Evolutionary conservation across 148 eudicot genomes (phyloP).

Genomic region (Limonium bicolor): DNA sequence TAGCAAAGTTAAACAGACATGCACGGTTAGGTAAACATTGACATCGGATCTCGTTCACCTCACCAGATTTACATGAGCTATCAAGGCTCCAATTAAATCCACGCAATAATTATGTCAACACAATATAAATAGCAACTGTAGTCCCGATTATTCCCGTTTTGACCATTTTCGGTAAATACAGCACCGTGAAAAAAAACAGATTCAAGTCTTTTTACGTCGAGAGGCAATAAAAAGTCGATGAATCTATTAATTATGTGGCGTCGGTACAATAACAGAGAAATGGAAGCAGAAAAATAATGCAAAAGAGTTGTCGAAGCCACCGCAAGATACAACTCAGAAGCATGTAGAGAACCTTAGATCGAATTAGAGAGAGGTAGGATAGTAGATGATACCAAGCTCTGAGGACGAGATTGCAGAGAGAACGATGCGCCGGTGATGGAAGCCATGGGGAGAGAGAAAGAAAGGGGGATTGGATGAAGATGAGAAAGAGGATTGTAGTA

Average conservation of each 20-base stretch:
- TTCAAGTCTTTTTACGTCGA: background rate
- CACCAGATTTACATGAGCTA: too few relatives aligned
- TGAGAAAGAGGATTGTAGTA: conserved; percentile 8
- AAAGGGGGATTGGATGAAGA: conserved; percentile 11
- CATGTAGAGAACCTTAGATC: background rate
- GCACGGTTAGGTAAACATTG: too few relatives aligned
- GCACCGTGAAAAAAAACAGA: background rate
- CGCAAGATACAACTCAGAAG: background rate
- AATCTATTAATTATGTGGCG: too few relatives aligned
- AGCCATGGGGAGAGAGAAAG: conserved; percentile 18
- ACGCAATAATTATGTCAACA: too few relatives aligned
- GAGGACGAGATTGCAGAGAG: conserved; percentile 8
- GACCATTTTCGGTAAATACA: too few relatives aligned
- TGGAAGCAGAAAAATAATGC: background rate
- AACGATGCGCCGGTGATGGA: conserved; percentile 19
- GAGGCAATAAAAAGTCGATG: background rate
- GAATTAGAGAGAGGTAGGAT: conserved; percentile 3
- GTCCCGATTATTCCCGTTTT: too few relatives aligned
- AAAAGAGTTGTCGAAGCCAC: background rate
- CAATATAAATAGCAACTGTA: too few relatives aligned
- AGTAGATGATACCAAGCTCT: conserved; percentile 14
- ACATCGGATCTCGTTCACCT: too few relatives aligned
- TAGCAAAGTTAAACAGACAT: too few relatives aligned
- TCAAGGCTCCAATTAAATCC: too few relatives aligned
- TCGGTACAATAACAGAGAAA: background rate